Evolutionary conservation across 768 basidiomycete genomes (phyloP), one percentile per base, ranked within the genome.

Genomic region (Macrocybe gigantea): DNA sequence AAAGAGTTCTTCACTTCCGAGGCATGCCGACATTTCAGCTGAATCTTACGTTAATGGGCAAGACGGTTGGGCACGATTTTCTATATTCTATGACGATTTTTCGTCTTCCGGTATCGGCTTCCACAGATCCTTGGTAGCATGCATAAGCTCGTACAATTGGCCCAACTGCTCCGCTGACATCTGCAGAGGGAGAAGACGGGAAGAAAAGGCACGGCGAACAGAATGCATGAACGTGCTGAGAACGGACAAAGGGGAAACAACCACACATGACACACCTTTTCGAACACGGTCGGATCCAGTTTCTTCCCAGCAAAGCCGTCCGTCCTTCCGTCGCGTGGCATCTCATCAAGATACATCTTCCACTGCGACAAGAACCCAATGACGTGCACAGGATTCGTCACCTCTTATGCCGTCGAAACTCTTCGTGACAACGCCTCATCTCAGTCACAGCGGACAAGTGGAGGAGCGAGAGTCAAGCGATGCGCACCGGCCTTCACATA

Each of bases 321-420:
- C 2, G 61, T 67, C 33, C 76, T 71, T 5, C 67, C 60, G 10
- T 72, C 76, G 29, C 57, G 65, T 9, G 82, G 82, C 33, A 87
- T 62, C 50, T 79, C 66, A 56, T 95, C 91, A 48, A 97, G 74
- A 64, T 99, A 98, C 49, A 79, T 63, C 64, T 95, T 96, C 95
- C 95, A 99, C 59, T 97, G 90, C 3, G 87, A 85, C 7, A 98
- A 73, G 61, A 99, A 99, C 2, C 92, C 93, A 62, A 98, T 95
- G 52, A 97, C 82, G 62, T 97, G 83, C 6, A 85, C 74, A 2
- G 93, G 89, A 65, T 98, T 97, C 14, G 83, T 83, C 8, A 83
- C 79, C 15, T 78, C 70, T 56, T 80, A 54, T 96, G 94, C 40
- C 87, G 72, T 6, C 88, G 82, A 65, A 96, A 98, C 66, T 99